Evolutionary conservation across 106 monocot species (phyloP).

Genomic region (Dioscorea zingiberensis): DNA sequence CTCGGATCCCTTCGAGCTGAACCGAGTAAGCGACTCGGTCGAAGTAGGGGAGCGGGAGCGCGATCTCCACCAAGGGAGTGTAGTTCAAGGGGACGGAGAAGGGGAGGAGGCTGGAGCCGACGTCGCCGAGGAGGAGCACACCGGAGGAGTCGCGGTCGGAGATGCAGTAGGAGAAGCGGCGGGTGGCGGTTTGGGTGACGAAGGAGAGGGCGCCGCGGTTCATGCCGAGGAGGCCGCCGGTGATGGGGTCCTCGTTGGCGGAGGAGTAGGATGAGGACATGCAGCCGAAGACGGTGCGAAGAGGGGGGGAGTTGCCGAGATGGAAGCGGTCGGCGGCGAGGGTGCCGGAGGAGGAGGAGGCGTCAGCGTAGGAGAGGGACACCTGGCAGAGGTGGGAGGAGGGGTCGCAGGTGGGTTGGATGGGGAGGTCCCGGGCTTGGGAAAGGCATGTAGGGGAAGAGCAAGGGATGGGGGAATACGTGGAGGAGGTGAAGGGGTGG

Average conservation of each 20-base stretch:
- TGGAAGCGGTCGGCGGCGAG: slow-evolving; percentile 64
- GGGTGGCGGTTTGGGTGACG: slow-evolving; percentile 63
- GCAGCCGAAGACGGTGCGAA: slow-evolving; percentile 73
- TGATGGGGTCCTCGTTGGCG: slow-evolving; percentile 14
- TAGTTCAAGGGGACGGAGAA: slow-evolving; percentile 72
- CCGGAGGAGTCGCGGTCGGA: slow-evolving; percentile 39
- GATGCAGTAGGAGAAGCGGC: slow-evolving; percentile 86
- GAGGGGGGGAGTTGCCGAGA: slow-evolving; percentile 31
- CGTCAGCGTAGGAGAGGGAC: slow-evolving; percentile 81
- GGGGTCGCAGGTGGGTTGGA: slow-evolving; percentile 45
- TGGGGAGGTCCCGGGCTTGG: slow-evolving; percentile 60
- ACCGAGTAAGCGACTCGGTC: slow-evolving; percentile 93
- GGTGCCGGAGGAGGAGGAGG: slow-evolving; percentile 70
- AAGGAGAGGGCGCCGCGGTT: slow-evolving; percentile 85
- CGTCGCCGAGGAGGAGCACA: background rate
- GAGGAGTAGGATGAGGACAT: slow-evolving; percentile 45
- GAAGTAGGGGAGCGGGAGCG: slow-evolving; percentile 87
- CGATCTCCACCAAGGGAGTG: slow-evolving; percentile 60
- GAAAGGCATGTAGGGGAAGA: slow-evolving; percentile 57
- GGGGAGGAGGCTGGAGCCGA: slow-evolving; percentile 44
- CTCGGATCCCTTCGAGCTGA: slow-evolving; percentile 71
- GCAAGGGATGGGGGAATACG: slow-evolving; percentile 61
- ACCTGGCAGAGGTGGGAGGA: slow-evolving; percentile 54
- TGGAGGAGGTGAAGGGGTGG: slow-evolving; percentile 41
- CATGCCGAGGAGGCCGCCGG: slow-evolving; percentile 81